Evolutionary conservation across 768 basidiomycete species (phyloP).

Genomic region (Paxillus ammoniavirescens): DNA sequence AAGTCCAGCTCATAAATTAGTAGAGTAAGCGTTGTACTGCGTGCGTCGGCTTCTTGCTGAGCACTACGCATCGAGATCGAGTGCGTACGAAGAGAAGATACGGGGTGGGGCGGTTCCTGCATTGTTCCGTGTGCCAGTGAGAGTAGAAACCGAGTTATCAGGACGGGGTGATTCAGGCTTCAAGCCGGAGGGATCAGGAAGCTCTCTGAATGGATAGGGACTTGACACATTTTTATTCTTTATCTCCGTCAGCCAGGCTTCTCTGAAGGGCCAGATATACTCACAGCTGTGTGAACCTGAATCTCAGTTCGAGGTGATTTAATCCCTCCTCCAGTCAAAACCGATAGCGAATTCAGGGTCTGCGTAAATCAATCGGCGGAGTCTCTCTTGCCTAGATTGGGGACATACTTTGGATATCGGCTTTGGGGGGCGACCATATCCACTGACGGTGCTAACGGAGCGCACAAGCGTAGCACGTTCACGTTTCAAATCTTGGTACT

Average conservation of each 20-base stretch:
- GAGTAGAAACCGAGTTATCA: background rate
- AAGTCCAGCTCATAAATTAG: too few species aligned
- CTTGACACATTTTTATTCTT: constrained; percentile 8
- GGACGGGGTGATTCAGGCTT: constrained; percentile 2
- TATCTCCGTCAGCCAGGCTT: background rate
- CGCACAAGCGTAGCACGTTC: constrained; percentile 16
- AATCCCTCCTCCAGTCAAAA: constrained; percentile 8
- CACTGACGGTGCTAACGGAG: background rate
- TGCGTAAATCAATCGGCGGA: background rate
- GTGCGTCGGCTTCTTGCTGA: too few species aligned
- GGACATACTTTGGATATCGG: constrained; percentile 11
- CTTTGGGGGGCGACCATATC: background rate
- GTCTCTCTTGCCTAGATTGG: background rate
- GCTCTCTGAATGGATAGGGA: constrained; percentile 7
- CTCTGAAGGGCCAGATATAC: background rate
- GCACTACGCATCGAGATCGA: background rate
- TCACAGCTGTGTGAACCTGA: background rate
- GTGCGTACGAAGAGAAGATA: background rate
- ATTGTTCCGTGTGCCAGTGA: background rate
- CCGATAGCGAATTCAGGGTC: constrained; percentile 4
- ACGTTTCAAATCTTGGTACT: constrained; percentile 23
- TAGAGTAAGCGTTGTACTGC: too few species aligned
- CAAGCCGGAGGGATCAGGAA: constrained; percentile 3
- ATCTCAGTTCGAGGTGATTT: background rate
- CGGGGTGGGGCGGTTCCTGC: background rate